Evolutionary conservation across 805 yeast genomes (phyloP).

Genomic region (Yarrowia divulgata): DNA sequence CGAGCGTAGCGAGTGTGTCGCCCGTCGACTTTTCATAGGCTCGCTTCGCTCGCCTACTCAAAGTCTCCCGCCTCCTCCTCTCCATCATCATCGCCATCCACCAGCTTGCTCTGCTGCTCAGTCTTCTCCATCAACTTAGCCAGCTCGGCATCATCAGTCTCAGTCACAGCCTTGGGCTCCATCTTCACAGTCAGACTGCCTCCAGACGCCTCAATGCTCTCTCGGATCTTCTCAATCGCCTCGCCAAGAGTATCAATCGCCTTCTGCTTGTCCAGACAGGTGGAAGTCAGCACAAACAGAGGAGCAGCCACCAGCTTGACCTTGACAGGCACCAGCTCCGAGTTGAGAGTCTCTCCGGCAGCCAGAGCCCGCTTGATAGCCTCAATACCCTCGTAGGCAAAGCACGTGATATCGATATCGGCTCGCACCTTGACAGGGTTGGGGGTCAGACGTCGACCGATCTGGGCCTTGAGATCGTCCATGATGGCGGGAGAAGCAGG

Average conservation of each 20-base stretch:
- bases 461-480: conserved; percentile 85
- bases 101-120: conserved; percentile 86
- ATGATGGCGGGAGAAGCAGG: conserved; percentile 77
- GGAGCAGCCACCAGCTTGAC: conserved; percentile 98
- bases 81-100: conserved; percentile 71
- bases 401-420: conserved; percentile 97
- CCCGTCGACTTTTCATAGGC: not conserved
- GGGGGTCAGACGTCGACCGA: conserved; percentile 93
- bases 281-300: conserved; percentile 89
- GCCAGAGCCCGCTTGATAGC: conserved; percentile 90
- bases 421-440: conserved; percentile 98
- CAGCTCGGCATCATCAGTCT: conserved; percentile 96
- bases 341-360: conserved; percentile 83
- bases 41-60: conserved; percentile 7
- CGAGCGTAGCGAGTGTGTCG: too few species aligned
- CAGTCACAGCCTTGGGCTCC: conserved; percentile 99
- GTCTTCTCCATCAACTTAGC: conserved; percentile 94
- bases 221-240: conserved; percentile 79
- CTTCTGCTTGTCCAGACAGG: conserved; percentile 86
- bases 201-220: conserved; percentile 72
- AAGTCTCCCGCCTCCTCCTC: conserved; percentile 50
- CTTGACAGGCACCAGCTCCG: conserved; percentile 86
- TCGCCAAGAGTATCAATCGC: conserved; percentile 81
- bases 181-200: conserved; percentile 92
- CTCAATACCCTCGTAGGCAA: conserved; percentile 95